Base-by-base conservation (phyloP, 1,284 basidiomycete species). In the Exobasidium rhododendri region DNA sequence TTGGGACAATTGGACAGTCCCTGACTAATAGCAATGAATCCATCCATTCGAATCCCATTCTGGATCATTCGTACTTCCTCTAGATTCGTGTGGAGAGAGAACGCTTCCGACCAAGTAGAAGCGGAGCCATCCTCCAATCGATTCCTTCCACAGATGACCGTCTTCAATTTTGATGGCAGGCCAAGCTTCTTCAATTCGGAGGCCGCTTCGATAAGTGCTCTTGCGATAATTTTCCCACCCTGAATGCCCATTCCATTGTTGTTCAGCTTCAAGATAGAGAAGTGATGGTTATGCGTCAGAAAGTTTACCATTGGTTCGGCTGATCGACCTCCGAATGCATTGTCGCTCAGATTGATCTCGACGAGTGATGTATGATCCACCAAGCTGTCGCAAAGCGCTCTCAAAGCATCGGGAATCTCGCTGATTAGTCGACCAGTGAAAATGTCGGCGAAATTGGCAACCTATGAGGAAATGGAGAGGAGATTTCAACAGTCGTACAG, bases 241-340 rank as follows among this genome's bases (percentile, higher is more conserved):
- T 86, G 87, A 26, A 92, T 89, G n/a, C 96, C 96, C 32, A 98
- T 86, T 31, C 94, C 94, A 81, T 97, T 98, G 84, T 98, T 98
- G 82, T 92, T 96, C 67, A 98, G 86, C 75, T 89, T 90, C 78
- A 98, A 86, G 61, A 91, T 84, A 86, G 87, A 80, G 92, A 94
- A 72, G 87, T 83, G 58, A 67, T 67, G 77, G 68, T 73, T 79
- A 64, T 75, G 68, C n/a, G 66, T 74, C 63, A 77, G 66, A 83
- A 96, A 90, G 50, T 89, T 88, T 53, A 94, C 92, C 83, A 98
- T 90, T 49, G 94, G 92, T 74, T 96, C 91, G 17, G 94, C 92
- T 45, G 91, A 94, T 72, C 94, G 88, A 31, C 92, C 93, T 40
- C 94, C 94, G 70, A 97, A 97, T 4, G 94, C 94, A 74, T 98